Base-by-base conservation (phyloP, 192 early-diverging fungal genomes). In the Gonapodya sp. region DNA sequence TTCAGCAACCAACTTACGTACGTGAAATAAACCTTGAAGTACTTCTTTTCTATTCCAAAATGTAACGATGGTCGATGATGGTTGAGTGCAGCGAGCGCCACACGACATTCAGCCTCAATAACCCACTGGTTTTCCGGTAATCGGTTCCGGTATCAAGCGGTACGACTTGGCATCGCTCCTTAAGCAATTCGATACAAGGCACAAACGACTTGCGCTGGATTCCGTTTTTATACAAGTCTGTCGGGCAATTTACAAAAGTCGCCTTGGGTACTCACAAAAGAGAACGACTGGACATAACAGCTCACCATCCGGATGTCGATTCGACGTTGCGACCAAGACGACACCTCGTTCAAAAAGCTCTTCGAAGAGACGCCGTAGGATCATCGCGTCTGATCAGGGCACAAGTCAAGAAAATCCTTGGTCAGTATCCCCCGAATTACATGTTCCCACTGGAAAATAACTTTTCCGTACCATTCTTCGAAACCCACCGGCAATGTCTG, bases 131-230 rank as follows among this genome's bases (percentile, higher is more conserved):
- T 75, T 90, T 91, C n/a, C 97, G 90, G 83, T 97, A 98, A 84
- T 99, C 97, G 1, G 94, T 94, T 34, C 96, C 95, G 18, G 95
- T 95, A 85, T 96, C 89, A 64, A 99, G 83, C 79, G 90, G 90
- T 64, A 96, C 91, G 8, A 98, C 92, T 30, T 89, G 83, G 85
- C 95, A 97, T 18, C 89, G 84, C 37, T 92, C 83, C 83, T 97
- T 95, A 73, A 99, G 82, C 73, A 97, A 83, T 1, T 92, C 92
- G 36, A 99, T 99, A 79, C 94, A 93, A 0, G 97, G 97, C 78
- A 99, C 36, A 82, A 99, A 99, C 83, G 93, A 94, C 81, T 91
- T 86, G 73, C 97, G 87, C 83, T 99, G 97, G 72, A 99, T 95
- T 16, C 97, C 97, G 83, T 98, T 97, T 87, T 94, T 93, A 87